A percentile compares a stretch with the other conserved stretches of the same genome.
These are phyloP conservation scores for Claviceps purpurea DNA, from an alignment of 2,329 filamentous ascomycete species.

Conservation along the genomic window DNA sequence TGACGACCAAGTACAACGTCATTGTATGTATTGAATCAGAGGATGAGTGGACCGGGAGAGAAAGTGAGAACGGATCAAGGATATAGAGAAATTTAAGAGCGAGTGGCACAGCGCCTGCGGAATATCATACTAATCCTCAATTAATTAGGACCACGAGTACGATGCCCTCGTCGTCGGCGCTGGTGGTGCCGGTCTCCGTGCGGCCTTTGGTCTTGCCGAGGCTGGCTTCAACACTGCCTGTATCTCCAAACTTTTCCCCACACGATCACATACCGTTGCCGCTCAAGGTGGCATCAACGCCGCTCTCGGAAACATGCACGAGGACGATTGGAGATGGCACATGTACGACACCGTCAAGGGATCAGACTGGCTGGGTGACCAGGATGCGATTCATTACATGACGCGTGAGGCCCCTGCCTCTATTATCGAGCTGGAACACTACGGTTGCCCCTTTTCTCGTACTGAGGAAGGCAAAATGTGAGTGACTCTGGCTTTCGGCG, in stretches of 20 bases:
- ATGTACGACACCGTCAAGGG: conserved; percentile 99
- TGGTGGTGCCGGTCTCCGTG: conserved; percentile 68
- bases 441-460: conserved; percentile 91
- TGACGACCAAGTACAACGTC: conserved; percentile 85
- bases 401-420: conserved; percentile 84
- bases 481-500: conserved; percentile 16
- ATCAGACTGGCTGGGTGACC: conserved; percentile 93
- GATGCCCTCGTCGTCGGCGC: conserved; percentile 91
- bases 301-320: conserved; percentile 88
- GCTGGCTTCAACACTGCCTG: conserved; percentile 83
- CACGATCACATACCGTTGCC: conserved; percentile 72
- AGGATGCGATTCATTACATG: conserved; percentile 98
- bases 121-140: not conserved
- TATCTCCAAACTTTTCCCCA: conserved; percentile 78
- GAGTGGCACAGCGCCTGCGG: not conserved
- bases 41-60: not conserved
- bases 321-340: conserved; percentile 98
- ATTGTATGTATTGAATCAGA: conserved; percentile 48
- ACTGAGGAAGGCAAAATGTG: conserved; percentile 93
- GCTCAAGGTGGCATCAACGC: conserved; percentile 78
- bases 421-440: conserved; percentile 92
- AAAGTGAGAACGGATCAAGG: not conserved
- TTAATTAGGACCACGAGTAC: conserved; percentile 77
- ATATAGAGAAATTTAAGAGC: not conserved
- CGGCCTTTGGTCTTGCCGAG: conserved; percentile 75